These are phyloP conservation scores for Dendrostoma leiphaemia DNA, from an alignment of 2,329 filamentous ascomycete genomes.

Conservation along the genomic window DNA sequence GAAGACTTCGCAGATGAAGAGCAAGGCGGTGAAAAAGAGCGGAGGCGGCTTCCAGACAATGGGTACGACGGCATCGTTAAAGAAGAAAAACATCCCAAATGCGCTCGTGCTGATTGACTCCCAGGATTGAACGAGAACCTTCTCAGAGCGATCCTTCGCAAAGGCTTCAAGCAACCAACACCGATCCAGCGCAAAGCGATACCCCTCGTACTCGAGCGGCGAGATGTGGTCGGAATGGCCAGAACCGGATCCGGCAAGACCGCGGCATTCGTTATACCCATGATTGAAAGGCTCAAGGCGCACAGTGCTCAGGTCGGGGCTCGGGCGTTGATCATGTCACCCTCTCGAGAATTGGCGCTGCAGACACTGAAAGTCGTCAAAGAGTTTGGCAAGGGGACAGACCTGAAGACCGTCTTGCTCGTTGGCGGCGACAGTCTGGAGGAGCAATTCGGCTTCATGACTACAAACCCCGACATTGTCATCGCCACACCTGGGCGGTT, in stretches of 20 bases:
- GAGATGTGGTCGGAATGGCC: constrained; percentile 99
- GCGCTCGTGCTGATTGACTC: constrained; percentile 19
- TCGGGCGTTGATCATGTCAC: constrained; percentile 83
- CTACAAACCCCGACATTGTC: constrained; percentile 92
- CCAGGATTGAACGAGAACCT: constrained; percentile 74
- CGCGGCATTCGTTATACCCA: constrained; percentile 94
- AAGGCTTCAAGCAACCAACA: constrained; percentile 94
- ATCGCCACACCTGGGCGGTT: constrained; percentile 97
- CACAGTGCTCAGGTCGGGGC: constrained; percentile 87
- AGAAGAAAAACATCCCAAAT: no score
- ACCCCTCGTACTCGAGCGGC: constrained; percentile 81
- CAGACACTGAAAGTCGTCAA: constrained; percentile 97
- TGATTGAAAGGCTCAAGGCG: constrained; percentile 89
- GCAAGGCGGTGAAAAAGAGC: constrained; percentile 86
- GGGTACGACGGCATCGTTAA: no score
- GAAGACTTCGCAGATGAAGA: constrained; percentile 78
- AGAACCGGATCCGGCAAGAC: constrained; percentile 99
- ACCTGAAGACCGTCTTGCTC: constrained; percentile 83
- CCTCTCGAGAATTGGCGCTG: constrained; percentile 88
- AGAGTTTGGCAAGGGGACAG: constrained; percentile 85
- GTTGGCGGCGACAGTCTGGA: constrained; percentile 95
- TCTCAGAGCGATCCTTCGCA: constrained; percentile 85
- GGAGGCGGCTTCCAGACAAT: constrained; percentile 93
- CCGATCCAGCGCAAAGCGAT: constrained; percentile 98
- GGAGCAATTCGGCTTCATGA: constrained; percentile 91